These are phyloP conservation scores for Plenodomus biglobosus DNA, from an alignment of 2,329 filamentous ascomycete genomes.

Conservation along the genomic window DNA sequence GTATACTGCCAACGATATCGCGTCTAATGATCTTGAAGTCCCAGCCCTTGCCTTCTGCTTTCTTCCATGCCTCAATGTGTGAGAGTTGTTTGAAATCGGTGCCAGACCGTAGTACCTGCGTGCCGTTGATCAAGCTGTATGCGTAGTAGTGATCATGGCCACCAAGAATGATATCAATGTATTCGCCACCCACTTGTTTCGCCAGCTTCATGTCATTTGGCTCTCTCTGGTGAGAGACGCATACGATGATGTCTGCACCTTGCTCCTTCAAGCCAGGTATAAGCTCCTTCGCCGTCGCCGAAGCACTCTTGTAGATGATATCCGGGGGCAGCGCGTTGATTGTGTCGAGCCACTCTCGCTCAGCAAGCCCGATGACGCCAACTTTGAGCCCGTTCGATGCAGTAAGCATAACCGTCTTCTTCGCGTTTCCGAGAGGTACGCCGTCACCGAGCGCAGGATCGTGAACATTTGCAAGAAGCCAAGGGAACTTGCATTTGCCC, in stretches of 20 bases:
- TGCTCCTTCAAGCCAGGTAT: conserved; percentile 71
- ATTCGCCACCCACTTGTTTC: conserved; percentile 65
- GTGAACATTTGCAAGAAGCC: conserved; percentile 85
- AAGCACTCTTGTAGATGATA: conserved; percentile 79
- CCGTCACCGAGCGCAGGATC: conserved; percentile 78
- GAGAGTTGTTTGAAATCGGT: conserved; percentile 92
- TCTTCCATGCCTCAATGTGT: conserved; percentile 76
- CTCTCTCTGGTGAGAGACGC: conserved; percentile 82
- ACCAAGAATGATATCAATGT: conserved; percentile 83
- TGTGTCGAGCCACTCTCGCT: conserved; percentile 85
- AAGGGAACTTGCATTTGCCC: conserved; percentile 78
- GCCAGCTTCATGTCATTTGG: conserved; percentile 89
- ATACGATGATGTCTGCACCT: conserved; percentile 80
- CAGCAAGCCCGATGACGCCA: conserved; percentile 80
- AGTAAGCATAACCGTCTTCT: conserved; percentile 74
- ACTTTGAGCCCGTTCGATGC: conserved; percentile 83
- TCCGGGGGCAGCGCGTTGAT: conserved; percentile 84
- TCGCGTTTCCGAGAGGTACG: conserved; percentile 73
- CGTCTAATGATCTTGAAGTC: conserved; percentile 75
- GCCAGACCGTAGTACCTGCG: conserved; percentile 82
- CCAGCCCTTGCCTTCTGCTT: conserved; percentile 61
- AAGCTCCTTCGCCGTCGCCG: conserved; percentile 72
- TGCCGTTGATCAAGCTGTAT: conserved; percentile 74
- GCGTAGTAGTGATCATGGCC: conserved; percentile 90
- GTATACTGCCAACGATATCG: conserved; percentile 70